Evolutionary conservation across 768 basidiomycete species (phyloP).

Genomic region (Inosperma sp.): DNA sequence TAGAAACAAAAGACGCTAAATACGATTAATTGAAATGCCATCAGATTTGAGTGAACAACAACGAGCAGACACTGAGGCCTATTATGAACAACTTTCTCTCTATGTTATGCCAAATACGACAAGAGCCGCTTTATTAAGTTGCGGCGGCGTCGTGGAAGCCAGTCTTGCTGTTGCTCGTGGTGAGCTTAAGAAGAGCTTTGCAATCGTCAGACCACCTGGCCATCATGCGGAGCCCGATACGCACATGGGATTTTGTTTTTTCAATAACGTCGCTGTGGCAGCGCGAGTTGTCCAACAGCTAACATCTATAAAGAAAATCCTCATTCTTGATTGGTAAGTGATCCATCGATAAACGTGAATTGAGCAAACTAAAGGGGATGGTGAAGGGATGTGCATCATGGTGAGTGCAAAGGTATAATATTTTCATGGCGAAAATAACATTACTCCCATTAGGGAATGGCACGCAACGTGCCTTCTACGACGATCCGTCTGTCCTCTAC

Average conservation of each 20-base stretch:
- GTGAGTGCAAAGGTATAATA: constrained; percentile 34
- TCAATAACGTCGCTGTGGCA: constrained; percentile 96
- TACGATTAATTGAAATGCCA: constrained; percentile 7
- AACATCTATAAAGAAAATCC: constrained; percentile 68
- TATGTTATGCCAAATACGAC: constrained; percentile 89
- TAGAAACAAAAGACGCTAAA: constrained; percentile 13
- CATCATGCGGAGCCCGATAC: constrained; percentile 98
- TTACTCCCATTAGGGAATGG: constrained; percentile 71
- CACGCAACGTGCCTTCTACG: constrained; percentile 92
- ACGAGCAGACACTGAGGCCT: constrained; percentile 67
- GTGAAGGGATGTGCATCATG: constrained; percentile 93
- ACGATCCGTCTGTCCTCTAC: constrained; percentile 88
- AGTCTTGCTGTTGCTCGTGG: constrained; percentile 78
- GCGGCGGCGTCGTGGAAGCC: constrained; percentile 93
- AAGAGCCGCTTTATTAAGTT: constrained; percentile 78
- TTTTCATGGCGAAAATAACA: constrained; percentile 6
- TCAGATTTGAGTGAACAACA: constrained; percentile 73
- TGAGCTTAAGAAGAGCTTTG: constrained; percentile 80
- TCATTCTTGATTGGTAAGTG: constrained; percentile 92
- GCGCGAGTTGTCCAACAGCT: constrained; percentile 72
- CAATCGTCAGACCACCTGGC: constrained; percentile 94
- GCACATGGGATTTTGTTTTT: constrained; percentile 99
- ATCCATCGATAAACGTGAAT: background rate
- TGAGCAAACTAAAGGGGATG: background rate
- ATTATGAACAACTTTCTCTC: constrained; percentile 88